Base-by-base conservation (phyloP, 2,329 filamentous ascomycete genomes). In the Rhytidhysteron rufulum region DNA sequence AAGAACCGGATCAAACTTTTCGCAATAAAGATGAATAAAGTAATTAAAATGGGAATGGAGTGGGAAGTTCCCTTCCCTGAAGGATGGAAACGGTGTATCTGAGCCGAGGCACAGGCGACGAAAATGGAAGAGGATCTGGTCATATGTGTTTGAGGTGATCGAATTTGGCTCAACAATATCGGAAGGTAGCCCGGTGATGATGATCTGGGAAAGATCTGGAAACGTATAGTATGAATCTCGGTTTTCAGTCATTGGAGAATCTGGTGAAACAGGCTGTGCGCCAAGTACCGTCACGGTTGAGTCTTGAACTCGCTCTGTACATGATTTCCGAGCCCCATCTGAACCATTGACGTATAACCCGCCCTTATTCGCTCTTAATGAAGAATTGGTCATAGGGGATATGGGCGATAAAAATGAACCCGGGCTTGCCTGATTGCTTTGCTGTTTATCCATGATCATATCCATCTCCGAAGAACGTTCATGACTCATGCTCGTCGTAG, bases 171-270 rank as follows among this genome's bases (percentile, higher is more conserved):
- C n/a, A n/a, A n/a, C n/a, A n/a, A n/a, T n/a, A 22, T 42, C 40
- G 27, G 31, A 10, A 2, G 38, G 27, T 3, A 35, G 34, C 11
- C 32, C 29, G 4, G 30, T 27, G 4, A 21, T 33, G 25, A 31
- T 31, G 15, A 42, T 42, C 3, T 32, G 40, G 15, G 33, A 33
- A 11, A 42, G 29, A n/a, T 42, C 40, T 4, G 40, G 40, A 34
- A 42, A 38, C 10, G 27, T 19, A 24, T 24, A 37, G 17, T 20
- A 25, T 4, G 33, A 33, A 15, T 20, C 13, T 27, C 7, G 8
- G 13, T 27, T 27, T 27, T 27, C 13, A 8, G 24, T 27, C 24
- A 27, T 27, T 17, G 9, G 37, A 39, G 1, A 31, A 39, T 4
- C 37, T 21, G 9, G 27, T 21, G n/a, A 34, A n/a, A 2, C 21